These are phyloP conservation scores for Talaromyces amestolkiae DNA, from an alignment of 2,329 filamentous ascomycete species.

Conservation along the genomic window DNA sequence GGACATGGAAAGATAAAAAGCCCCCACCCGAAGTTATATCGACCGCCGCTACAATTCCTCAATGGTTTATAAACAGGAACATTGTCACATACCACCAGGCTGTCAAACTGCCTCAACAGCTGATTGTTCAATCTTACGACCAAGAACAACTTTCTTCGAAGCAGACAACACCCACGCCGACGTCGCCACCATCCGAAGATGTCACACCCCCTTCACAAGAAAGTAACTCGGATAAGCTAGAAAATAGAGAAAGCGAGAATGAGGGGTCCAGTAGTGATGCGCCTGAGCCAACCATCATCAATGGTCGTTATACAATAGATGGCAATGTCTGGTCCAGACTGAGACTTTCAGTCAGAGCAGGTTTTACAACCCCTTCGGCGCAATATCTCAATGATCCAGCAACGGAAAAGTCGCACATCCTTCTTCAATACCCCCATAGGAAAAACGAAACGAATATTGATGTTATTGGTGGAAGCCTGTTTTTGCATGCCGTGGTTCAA, in stretches of 20 bases:
- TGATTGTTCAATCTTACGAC: neutral
- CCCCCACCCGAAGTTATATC: conserved; percentile 23
- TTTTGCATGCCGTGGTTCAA: conserved; percentile 61
- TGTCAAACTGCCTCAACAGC: neutral
- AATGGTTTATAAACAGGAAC: conserved; percentile 41
- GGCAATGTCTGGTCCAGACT: conserved; percentile 50
- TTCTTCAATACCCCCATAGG: conserved; percentile 56
- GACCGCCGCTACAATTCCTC: conserved; percentile 31
- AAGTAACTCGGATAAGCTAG: neutral
- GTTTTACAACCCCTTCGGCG: conserved; percentile 44
- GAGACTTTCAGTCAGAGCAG: conserved; percentile 50
- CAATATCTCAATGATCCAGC: conserved; percentile 48
- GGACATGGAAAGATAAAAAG: conserved; percentile 38
- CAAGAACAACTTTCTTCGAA: neutral
- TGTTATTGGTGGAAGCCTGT: conserved; percentile 52
- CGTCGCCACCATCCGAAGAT: neutral
- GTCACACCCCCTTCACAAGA: neutral
- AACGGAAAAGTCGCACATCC: conserved; percentile 54
- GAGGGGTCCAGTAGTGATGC: neutral
- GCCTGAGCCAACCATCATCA: conserved; percentile 20
- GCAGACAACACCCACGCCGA: neutral
- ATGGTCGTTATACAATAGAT: conserved; percentile 40
- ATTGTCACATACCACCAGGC: conserved; percentile 25
- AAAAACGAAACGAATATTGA: neutral
- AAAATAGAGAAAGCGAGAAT: neutral